These are phyloP conservation scores for Yarrowia yakushimensis DNA, from an alignment of 805 yeast genomes.

Conservation along the genomic window DNA sequence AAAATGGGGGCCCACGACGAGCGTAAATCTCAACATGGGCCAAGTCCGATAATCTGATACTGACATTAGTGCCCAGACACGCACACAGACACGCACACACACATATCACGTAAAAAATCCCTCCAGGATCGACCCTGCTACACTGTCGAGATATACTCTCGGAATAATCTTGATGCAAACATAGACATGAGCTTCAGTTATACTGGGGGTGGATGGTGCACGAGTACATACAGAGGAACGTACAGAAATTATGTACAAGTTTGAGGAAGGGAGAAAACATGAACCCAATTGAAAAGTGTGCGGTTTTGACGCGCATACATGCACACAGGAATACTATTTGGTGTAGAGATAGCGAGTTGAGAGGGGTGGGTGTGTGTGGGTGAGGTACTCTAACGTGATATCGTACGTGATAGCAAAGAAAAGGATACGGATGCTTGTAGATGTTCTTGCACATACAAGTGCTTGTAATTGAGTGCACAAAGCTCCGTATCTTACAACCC, in stretches of 20 bases:
- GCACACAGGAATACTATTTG: background rate
- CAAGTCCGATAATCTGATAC: background rate
- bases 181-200: background rate
- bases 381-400: too few relatives aligned
- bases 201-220: background rate
- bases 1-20: background rate
- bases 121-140: background rate
- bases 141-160: background rate
- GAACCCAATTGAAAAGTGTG: background rate
- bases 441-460: too few relatives aligned
- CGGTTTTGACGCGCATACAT: slow-evolving; percentile 3
- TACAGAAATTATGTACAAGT: background rate
- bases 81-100: too few relatives aligned
- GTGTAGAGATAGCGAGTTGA: too few relatives aligned
- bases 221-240: background rate
- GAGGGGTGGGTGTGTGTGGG: too few relatives aligned
- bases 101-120: background rate
- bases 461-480: too few relatives aligned
- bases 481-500: too few relatives aligned
- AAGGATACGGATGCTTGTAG: too few relatives aligned
- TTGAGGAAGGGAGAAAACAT: background rate
- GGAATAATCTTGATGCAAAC: background rate
- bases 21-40: background rate
- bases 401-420: too few relatives aligned
- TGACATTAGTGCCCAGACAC: too few relatives aligned